Percentiles rank a stretch among this genome's conserved stretches.
phyloP scores from a whole-genome alignment of 495 filamentous ascomycete species.

The Aspergillus bertholletiae region DNA sequence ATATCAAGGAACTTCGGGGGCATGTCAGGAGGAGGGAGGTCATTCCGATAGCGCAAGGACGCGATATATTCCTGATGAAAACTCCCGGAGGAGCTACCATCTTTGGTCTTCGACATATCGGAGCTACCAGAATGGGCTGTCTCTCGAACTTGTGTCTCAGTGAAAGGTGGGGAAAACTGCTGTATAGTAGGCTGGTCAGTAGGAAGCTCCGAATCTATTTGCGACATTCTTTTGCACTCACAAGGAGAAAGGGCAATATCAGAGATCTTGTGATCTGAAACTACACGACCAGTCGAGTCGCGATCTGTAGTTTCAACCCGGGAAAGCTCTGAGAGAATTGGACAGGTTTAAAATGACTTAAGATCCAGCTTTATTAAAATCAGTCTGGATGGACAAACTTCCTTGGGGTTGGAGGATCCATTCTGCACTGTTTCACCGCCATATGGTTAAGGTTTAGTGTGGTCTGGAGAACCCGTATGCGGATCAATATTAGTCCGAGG shows the following conservation, averaged over 20 bases:
- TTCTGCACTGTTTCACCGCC: slow-evolving; percentile 23
- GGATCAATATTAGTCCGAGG: background rate
- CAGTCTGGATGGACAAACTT: slow-evolving; percentile 14
- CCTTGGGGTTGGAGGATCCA: slow-evolving; percentile 15
- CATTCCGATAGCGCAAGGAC: slow-evolving; percentile 90
- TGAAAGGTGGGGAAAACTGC: slow-evolving; percentile 7
- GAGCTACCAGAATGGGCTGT: too few relatives aligned
- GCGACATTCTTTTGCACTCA: slow-evolving; percentile 5
- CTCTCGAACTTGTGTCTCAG: background rate
- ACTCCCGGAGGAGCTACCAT: slow-evolving; percentile 51
- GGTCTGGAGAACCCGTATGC: background rate
- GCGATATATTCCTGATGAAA: slow-evolving; percentile 96
- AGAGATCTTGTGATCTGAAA: slow-evolving; percentile 12
- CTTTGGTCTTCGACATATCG: slow-evolving; percentile 38
- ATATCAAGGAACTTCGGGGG: slow-evolving; percentile 96
- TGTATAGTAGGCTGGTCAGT: slow-evolving; percentile 9
- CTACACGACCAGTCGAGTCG: slow-evolving; percentile 4
- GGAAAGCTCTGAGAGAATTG: slow-evolving; percentile 7
- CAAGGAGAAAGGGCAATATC: slow-evolving; percentile 10
- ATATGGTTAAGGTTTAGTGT: slow-evolving; percentile 12
- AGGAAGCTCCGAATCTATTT: background rate
- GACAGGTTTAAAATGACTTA: background rate
- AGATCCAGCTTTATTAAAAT: background rate
- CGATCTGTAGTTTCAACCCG: slow-evolving; percentile 8
- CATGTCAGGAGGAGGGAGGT: slow-evolving; percentile 85